Conservation (phyloP, 495 filamentous ascomycete genomes). For the Evansstolkia leycettana region DNA sequence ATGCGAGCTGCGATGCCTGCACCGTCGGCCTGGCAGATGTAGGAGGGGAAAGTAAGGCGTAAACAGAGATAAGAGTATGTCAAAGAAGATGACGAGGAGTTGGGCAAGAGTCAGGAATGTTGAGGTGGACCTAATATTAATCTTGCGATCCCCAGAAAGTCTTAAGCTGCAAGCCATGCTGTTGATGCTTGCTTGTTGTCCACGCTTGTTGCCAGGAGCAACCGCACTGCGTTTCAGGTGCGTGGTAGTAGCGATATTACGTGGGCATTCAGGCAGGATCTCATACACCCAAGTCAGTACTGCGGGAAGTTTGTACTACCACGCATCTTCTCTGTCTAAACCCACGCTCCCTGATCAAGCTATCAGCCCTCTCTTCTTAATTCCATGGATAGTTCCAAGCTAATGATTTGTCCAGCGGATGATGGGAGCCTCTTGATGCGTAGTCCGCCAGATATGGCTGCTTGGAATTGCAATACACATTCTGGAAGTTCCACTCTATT, state of each 20-base stretch:
- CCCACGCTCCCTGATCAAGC: not conserved
- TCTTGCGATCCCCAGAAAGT: too few relatives aligned
- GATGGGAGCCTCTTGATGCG: too few relatives aligned
- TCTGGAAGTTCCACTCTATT: too few relatives aligned
- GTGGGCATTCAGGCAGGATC: too few relatives aligned
- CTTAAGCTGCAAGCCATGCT: constrained; percentile 10
- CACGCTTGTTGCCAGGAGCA: constrained; percentile 26
- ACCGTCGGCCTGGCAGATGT: constrained; percentile 7
- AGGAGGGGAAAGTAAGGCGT: not conserved
- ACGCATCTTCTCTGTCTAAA: too few relatives aligned
- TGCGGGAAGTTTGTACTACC: too few relatives aligned
- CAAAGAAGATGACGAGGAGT: not conserved
- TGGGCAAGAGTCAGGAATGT: constrained; percentile 9
- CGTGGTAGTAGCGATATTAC: not conserved
- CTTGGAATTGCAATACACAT: too few relatives aligned
- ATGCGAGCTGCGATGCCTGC: constrained; percentile 9
- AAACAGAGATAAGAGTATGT: constrained; percentile 3
- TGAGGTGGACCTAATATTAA: constrained; percentile 10
- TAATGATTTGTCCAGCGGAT: too few relatives aligned
- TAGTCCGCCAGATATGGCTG: too few relatives aligned
- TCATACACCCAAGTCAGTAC: too few relatives aligned
- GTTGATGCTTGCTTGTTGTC: constrained; percentile 25
- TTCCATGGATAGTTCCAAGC: too few relatives aligned
- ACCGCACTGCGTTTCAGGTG: constrained; percentile 10
- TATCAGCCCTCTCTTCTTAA: too few relatives aligned